These are phyloP conservation scores for Cudoniella acicularis DNA, from an alignment of 495 filamentous ascomycete species.

Conservation along the genomic window DNA sequence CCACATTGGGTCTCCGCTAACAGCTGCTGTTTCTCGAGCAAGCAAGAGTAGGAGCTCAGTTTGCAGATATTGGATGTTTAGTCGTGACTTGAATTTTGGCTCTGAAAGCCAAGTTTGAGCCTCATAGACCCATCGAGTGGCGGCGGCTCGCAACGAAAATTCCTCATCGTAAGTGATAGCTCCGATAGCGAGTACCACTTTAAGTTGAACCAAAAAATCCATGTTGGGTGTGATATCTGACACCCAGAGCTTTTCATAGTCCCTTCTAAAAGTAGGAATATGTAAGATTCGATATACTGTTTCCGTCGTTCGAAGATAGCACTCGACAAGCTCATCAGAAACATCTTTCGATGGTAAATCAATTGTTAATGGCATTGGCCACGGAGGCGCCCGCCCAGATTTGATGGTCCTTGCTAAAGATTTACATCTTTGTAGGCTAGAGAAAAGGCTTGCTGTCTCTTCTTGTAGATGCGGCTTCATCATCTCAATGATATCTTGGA, in stretches of 20 bases:
- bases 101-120: slow-evolving; percentile 54
- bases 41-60: slow-evolving; percentile 56
- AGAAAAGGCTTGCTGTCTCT: slow-evolving; percentile 27
- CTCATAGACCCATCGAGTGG: slow-evolving; percentile 44
- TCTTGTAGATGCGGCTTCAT: slow-evolving; percentile 36
- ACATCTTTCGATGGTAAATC: slow-evolving; percentile 45
- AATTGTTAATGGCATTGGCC: slow-evolving; percentile 34
- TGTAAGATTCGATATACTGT: slow-evolving; percentile 51
- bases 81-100: slow-evolving; percentile 46
- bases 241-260: slow-evolving; percentile 44
- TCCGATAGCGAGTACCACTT: slow-evolving; percentile 52
- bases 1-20: slow-evolving; percentile 57
- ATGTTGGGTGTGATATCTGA: slow-evolving; percentile 9
- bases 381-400: slow-evolving; percentile 33
- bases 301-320: slow-evolving; percentile 44
- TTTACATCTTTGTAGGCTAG: slow-evolving; percentile 41
- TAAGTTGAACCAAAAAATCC: slow-evolving; percentile 46
- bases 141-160: slow-evolving; percentile 11
- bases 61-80: slow-evolving; percentile 51
- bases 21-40: slow-evolving; percentile 51
- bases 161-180: slow-evolving; percentile 37
- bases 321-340: slow-evolving; percentile 40
- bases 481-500: slow-evolving; percentile 34
- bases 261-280: slow-evolving; percentile 49
- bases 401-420: slow-evolving; percentile 44